Evolutionary conservation across 352 stramenopile species (phyloP), one percentile per base, ranked within the genome.

Genomic region (Aphanomyces astaci): DNA sequence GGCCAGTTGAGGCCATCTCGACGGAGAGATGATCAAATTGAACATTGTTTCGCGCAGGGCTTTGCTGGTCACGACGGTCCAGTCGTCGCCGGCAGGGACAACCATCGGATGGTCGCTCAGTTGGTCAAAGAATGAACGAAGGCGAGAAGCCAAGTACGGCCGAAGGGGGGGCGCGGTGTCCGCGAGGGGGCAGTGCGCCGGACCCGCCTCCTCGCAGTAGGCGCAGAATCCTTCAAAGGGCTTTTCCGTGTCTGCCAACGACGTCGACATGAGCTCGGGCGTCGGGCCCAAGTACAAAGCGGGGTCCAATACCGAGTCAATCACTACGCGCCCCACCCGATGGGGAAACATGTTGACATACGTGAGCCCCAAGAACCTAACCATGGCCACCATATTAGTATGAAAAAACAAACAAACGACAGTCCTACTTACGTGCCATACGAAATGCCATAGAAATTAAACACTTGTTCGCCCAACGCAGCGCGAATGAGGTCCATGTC

Each of bases 331-430:
- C 22, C 60, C 60, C 4, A 66, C 60, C 3, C 40, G 36, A 31
- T 66, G 11, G 28, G 60, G 60, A 57, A 66, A 66, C 60, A 66
- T 66, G 43, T 57, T 66, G 60, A 57, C 60, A 15, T 66, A 66
- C 9, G 36, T 66, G 4, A 45, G 30, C 10, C 36, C 60, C 2
- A 66, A 25, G 48, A 66, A 54, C 17, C 74, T 54, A 54, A n/a
- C n/a, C n/a, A n/a, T n/a, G n/a, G n/a, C n/a, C n/a, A n/a, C n/a
- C n/a, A n/a, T n/a, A n/a, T n/a, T n/a, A n/a, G n/a, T n/a, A n/a
- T n/a, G n/a, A n/a, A n/a, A n/a, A n/a, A n/a, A n/a, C n/a, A n/a
- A n/a, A n/a, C n/a, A n/a, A 49, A 49, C 22, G 40, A n/a, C 40
- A 10, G 48, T 22, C 17, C 19, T 10, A 55, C 48, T 17, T 55